phyloP scores from a whole-genome alignment of 2,329 filamentous ascomycete genomes.

The Colletotrichum theobromicola region DNA sequence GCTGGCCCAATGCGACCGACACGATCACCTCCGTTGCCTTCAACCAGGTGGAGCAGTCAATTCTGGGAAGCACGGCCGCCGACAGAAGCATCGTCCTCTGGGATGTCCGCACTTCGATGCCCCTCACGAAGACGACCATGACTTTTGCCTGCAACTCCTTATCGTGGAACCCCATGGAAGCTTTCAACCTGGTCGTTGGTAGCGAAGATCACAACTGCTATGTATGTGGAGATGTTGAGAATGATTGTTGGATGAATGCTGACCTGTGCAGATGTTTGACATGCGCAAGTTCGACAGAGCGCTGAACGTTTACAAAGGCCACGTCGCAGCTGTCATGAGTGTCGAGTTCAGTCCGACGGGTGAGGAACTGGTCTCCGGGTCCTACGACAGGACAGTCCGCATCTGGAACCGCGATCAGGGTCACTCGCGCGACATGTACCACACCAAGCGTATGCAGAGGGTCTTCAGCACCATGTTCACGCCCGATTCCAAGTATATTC shows the following conservation, averaged over 20 bases:
- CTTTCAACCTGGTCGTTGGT: conserved; percentile 91
- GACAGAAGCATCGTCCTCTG: conserved; percentile 91
- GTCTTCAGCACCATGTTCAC: conserved; percentile 88
- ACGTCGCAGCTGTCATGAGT: conserved; percentile 92
- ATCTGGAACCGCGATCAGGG: conserved; percentile 83
- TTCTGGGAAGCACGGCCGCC: conserved; percentile 83
- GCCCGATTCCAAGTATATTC: conserved; percentile 86
- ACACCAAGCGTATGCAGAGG: conserved; percentile 97
- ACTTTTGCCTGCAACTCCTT: conserved; percentile 84
- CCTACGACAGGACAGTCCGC: conserved; percentile 84
- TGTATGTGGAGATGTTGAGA: conserved; percentile 18
- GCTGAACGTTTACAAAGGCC: conserved; percentile 87
- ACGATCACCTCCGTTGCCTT: conserved; percentile 89
- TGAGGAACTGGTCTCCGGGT: conserved; percentile 89
- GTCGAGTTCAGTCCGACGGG: conserved; percentile 95
- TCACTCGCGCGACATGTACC: conserved; percentile 91
- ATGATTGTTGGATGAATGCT: background rate
- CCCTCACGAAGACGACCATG: conserved; percentile 81
- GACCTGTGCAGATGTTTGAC: conserved; percentile 69
- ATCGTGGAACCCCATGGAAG: conserved; percentile 95
- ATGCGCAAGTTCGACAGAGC: conserved; percentile 90
- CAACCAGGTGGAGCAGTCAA: conserved; percentile 92
- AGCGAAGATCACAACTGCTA: conserved; percentile 91
- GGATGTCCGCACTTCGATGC: conserved; percentile 85
- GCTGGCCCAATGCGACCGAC: conserved; percentile 88